Base-by-base conservation (phyloP, 305 asterid genomes). In the Fraxinus ornus region DNA sequence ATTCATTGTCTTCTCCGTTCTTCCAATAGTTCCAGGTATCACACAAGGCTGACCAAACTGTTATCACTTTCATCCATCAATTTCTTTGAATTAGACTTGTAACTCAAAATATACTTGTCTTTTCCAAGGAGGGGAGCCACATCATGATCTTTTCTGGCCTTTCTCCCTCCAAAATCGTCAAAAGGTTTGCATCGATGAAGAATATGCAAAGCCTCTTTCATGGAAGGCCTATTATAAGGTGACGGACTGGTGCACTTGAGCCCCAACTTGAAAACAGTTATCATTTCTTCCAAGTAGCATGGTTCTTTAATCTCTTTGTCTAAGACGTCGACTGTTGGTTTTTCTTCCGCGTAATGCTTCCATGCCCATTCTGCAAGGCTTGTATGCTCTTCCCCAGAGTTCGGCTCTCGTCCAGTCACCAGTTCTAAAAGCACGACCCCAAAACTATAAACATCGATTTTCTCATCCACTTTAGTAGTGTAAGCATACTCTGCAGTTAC, bases 321-420 rank as follows among this genome's bases (percentile, higher is more conserved):
- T 15, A 94, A n/a, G 1, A 71, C 87, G 10, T 87, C 92, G 2
- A 2, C 84, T 6, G 83, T 77, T 0, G 84, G 82, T 78, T 85
- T 88, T 49, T 90, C 97, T 78, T 91, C 93, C 60, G 89, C 89
- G 1, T 88, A 91, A 35, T 86, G 90, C 89, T 78, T 90, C 98
- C 98, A 95, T 2, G 98, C 97, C 98, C 99, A 95, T 83, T 95
- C 98, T 7, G 97, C 98, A 0, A 95, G 95, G 90, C 94, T 91
- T 4, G 89, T 82, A 24, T 92, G 89, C 85, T 93, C 98, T 3
- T 89, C 98, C 66, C 96, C 96, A 3, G 64, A 78, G 41, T 89
- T 92, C 10, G 98, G 90, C 84, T 90, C 92, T 74, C 90, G 84
- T 68, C 99, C 99, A 0, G 98, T 94, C 82, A 93, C 94, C 33